Conservation (phyloP, 441 rosid species). For the Pelargonium myrrhifolium region DNA sequence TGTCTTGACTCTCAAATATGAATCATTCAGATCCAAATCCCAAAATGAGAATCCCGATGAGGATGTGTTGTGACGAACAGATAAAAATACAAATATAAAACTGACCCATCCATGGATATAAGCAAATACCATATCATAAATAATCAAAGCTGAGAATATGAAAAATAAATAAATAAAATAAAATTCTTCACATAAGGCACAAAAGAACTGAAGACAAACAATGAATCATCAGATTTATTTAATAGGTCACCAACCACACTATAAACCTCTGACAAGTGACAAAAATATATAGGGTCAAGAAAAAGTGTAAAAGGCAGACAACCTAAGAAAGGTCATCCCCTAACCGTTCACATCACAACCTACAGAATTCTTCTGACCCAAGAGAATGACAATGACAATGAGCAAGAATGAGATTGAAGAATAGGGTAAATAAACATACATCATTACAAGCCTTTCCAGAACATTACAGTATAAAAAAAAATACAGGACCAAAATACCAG, state of each 20-base stretch:
- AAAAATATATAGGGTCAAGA: constrained; percentile 3
- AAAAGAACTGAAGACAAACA: not conserved
- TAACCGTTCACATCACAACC: constrained; percentile 28
- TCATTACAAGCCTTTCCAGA: constrained; percentile 14
- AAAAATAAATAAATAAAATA: too few relatives aligned
- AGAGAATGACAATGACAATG: not conserved
- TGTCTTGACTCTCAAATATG: too few relatives aligned
- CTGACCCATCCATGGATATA: too few relatives aligned
- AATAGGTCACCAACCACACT: constrained; percentile 14
- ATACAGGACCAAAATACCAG: constrained; percentile 12
- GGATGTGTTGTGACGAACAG: too few relatives aligned
- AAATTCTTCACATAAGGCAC: not conserved
- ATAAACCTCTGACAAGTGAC: constrained; percentile 12
- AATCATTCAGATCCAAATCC: too few relatives aligned
- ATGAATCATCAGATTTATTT: constrained; percentile 18
- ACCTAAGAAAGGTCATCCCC: constrained; percentile 19
- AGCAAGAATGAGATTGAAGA: constrained; percentile 6
- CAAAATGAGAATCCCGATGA: too few relatives aligned
- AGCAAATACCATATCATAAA: too few relatives aligned
- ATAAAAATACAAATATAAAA: too few relatives aligned
- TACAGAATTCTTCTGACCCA: constrained; percentile 14
- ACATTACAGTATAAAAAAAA: constrained; percentile 12
- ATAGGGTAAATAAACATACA: constrained; percentile 8
- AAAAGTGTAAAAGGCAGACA: not conserved
- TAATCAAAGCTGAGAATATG: not conserved